phyloP scores from a whole-genome alignment of 1,284 basidiomycete genomes.

The Melampsora allii-populina region DNA sequence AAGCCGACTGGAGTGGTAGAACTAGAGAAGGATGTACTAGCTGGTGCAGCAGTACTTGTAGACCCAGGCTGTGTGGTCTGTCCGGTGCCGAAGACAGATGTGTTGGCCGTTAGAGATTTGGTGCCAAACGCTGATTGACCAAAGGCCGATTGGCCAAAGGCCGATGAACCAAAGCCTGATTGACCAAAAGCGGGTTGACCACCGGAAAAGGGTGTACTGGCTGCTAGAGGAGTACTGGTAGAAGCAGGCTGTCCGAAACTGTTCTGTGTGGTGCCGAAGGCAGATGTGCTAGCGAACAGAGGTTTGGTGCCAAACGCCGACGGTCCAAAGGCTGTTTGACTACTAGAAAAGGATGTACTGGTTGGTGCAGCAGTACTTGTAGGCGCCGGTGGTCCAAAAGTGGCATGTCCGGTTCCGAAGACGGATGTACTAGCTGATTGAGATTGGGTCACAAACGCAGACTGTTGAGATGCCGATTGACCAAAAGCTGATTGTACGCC shows the following conservation, averaged over 20 bases:
- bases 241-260: not conserved
- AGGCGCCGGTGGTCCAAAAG: not conserved
- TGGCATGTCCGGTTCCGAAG: not conserved
- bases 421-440: not conserved
- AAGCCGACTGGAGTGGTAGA: conserved; percentile 11
- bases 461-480: not conserved
- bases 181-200: not conserved
- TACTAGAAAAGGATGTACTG: not conserved
- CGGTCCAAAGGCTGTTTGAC: not conserved
- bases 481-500: conserved; percentile 5
- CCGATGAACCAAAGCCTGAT: conserved; percentile 3
- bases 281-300: not conserved
- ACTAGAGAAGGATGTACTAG: not conserved
- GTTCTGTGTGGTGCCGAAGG: not conserved
- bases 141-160: conserved; percentile 4
- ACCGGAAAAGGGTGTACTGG: not conserved
- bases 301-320: conserved; percentile 7
- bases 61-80: not conserved
- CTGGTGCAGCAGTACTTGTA: not conserved
- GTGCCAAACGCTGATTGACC: conserved; percentile 3
- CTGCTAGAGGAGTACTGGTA: too few relatives aligned
- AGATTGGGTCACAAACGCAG: not conserved
- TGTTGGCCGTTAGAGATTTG: not conserved
- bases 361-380: too few relatives aligned
- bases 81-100: not conserved